These are phyloP conservation scores for Aegilops bicornis DNA, from an alignment of 176 grass and related monocot genomes.

Conservation along the genomic window DNA sequence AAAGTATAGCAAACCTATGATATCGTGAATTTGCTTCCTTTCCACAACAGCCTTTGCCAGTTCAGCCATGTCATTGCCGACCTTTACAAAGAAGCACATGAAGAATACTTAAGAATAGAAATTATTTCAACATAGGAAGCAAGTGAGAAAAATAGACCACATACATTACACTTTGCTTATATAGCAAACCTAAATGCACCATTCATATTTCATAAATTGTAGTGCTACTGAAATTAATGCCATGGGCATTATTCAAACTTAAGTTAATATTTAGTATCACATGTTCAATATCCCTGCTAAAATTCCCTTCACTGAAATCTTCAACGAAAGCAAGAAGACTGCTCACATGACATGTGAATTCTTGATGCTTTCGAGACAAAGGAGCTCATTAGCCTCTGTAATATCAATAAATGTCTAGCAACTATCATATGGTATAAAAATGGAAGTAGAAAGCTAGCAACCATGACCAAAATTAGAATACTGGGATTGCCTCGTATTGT, in stretches of 20 bases:
- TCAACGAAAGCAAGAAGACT: not conserved
- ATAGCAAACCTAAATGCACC: not conserved
- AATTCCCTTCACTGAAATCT: not conserved
- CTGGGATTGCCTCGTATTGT: too few relatives aligned
- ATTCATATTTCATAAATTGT: not conserved
- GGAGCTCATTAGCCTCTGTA: not conserved
- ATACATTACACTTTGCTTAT: not conserved
- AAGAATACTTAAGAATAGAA: constrained; percentile 1
- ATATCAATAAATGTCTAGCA: not conserved
- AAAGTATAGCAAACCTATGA: constrained; percentile 67
- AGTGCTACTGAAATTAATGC: not conserved
- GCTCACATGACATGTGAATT: not conserved
- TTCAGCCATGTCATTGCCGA: constrained; percentile 79
- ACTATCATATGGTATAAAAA: not conserved
- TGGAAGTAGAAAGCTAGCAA: not conserved
- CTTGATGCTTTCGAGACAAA: not conserved
- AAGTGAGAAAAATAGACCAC: not conserved
- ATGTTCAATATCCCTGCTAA: not conserved
- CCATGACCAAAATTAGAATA: not conserved
- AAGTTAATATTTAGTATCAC: not conserved
- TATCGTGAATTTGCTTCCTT: constrained; percentile 67
- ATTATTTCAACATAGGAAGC: not conserved
- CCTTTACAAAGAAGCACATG: constrained; percentile 56
- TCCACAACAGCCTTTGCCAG: constrained; percentile 77
- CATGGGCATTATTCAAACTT: not conserved